These are phyloP conservation scores for Coniochaeta sp. DNA, from an alignment of 2,329 filamentous ascomycete genomes.

Conservation along the genomic window DNA sequence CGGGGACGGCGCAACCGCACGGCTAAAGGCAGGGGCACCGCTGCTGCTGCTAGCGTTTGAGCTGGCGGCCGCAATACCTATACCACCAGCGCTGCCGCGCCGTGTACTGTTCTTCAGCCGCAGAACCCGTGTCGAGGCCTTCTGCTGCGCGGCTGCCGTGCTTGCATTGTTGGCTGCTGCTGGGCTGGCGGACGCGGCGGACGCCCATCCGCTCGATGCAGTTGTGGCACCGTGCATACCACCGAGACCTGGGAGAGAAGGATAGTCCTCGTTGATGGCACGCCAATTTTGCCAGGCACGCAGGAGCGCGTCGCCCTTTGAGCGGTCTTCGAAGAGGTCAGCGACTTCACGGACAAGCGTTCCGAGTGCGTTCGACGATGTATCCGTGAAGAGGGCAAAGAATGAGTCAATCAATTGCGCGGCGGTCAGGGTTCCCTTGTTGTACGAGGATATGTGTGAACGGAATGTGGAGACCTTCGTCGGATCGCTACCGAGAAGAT, in stretches of 20 bases:
- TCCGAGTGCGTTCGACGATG: constrained; percentile 70
- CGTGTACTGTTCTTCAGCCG: constrained; percentile 53
- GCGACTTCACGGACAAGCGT: constrained; percentile 87
- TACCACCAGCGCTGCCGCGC: constrained; percentile 24
- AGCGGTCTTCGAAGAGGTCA: constrained; percentile 80
- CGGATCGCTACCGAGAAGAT: constrained; percentile 69
- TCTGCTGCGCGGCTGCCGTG: constrained; percentile 31
- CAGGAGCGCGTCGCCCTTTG: constrained; percentile 64
- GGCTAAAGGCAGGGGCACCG: constrained; percentile 14
- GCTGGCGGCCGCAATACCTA: constrained; percentile 9
- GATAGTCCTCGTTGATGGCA: constrained; percentile 93
- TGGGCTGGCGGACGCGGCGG: constrained; percentile 54
- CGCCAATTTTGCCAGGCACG: constrained; percentile 94
- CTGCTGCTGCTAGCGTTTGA: constrained; percentile 14
- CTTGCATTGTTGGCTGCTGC: constrained; percentile 35
- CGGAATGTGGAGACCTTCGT: constrained; percentile 74
- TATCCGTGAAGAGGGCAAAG: constrained; percentile 75
- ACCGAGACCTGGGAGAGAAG: constrained; percentile 69
- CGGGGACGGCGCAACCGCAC: constrained; percentile 11
- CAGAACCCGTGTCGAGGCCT: constrained; percentile 46
- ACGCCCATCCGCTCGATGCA: constrained; percentile 50
- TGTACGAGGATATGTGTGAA: constrained; percentile 69
- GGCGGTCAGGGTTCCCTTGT: constrained; percentile 60
- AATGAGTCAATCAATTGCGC: constrained; percentile 77
- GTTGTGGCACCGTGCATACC: constrained; percentile 58